Evolutionary conservation across 805 yeast species (phyloP).

Genomic region (Saccharomycopsis olivae): DNA sequence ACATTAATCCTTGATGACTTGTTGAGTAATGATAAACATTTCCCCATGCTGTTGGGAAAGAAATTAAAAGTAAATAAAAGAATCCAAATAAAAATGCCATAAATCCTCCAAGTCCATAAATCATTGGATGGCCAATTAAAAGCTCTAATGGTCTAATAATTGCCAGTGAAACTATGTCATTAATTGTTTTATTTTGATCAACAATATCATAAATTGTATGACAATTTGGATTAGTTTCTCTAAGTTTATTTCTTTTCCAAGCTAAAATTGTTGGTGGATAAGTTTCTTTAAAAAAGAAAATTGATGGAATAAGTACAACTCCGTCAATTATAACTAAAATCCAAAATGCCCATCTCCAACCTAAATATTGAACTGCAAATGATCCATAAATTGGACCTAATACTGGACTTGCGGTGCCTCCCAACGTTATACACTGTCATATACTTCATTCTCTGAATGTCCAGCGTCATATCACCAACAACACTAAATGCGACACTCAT

Average conservation of each 20-base stretch:
- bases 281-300: slow-evolving; percentile 42
- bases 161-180: slow-evolving; percentile 30
- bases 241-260: slow-evolving; percentile 35
- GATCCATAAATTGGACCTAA: slow-evolving; percentile 50
- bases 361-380: slow-evolving; percentile 37
- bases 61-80: slow-evolving; percentile 50
- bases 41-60: slow-evolving; percentile 46
- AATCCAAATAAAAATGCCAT: slow-evolving; percentile 60
- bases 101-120: slow-evolving; percentile 48
- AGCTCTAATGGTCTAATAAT: slow-evolving; percentile 47
- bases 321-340: slow-evolving; percentile 33
- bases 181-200: slow-evolving; percentile 30
- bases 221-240: slow-evolving; percentile 44
- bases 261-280: slow-evolving; percentile 44
- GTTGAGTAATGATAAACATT: slow-evolving; percentile 30
- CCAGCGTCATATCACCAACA: slow-evolving; percentile 48
- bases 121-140: slow-evolving; percentile 50
- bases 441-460: slow-evolving; percentile 41
- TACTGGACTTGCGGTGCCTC: slow-evolving; percentile 31
- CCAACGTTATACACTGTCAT: slow-evolving; percentile 43
- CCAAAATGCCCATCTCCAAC: slow-evolving; percentile 62
- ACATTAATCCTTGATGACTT: slow-evolving; percentile 40
- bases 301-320: slow-evolving; percentile 32
- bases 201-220: slow-evolving; percentile 51
- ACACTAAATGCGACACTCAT: slow-evolving; percentile 62